phyloP scores from a whole-genome alignment of 169 alveolate genomes.

The Neospora caninum region DNA sequence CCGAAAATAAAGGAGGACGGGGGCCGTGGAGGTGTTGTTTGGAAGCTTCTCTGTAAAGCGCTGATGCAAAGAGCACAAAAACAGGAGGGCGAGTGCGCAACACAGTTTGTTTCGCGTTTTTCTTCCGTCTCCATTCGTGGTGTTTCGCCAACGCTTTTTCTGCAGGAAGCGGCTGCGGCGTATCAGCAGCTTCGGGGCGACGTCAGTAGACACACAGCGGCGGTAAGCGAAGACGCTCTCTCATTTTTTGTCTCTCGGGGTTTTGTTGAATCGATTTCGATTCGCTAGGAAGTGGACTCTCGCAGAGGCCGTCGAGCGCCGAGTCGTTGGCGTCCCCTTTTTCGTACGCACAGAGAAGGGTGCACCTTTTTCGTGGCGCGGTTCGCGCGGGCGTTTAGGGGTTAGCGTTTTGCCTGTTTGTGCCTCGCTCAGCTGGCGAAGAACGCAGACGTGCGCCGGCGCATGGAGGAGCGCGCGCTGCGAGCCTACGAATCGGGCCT shows the following conservation, averaged over 20 bases:
- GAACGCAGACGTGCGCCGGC: background rate
- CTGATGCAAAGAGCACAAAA: background rate
- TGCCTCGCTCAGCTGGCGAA: background rate
- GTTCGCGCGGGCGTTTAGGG: background rate
- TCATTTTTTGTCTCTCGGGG: background rate
- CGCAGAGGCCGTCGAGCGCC: too few species aligned
- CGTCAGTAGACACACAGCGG: background rate
- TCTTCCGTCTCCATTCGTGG: background rate
- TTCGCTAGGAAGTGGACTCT: too few species aligned
- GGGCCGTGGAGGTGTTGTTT: too few species aligned
- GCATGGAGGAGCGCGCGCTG: background rate
- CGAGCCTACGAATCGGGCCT: background rate
- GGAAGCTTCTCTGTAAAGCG: background rate
- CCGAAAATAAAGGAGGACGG: too few species aligned
- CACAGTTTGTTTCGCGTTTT: background rate
- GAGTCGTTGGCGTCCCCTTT: too few species aligned
- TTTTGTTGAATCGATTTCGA: too few species aligned
- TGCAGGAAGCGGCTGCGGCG: slow-evolving; percentile 22
- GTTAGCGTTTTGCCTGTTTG: background rate
- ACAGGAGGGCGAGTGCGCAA: too few species aligned
- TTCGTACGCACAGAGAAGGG: too few species aligned
- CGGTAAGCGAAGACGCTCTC: background rate
- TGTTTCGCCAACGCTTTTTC: too few species aligned
- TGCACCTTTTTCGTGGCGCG: background rate
- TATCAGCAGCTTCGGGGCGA: slow-evolving; percentile 28